Conservation (phyloP, 2,329 filamentous ascomycete species). For the Calonectria naviculata region DNA sequence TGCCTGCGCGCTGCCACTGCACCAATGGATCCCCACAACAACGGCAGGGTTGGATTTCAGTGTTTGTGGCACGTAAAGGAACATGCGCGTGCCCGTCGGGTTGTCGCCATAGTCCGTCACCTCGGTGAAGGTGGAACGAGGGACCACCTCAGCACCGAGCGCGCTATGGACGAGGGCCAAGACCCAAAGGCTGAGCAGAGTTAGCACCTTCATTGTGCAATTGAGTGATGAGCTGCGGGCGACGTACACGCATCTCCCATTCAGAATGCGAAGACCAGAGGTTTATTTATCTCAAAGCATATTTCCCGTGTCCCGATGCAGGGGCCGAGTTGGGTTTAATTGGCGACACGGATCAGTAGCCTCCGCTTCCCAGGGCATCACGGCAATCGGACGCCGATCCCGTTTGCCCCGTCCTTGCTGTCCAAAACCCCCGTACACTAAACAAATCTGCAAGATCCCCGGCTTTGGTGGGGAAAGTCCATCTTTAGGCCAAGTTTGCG, state of each 20-base stretch:
- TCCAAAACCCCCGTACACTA: neutral
- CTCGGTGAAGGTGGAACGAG: constrained; percentile 32
- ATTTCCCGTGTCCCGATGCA: neutral
- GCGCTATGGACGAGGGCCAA: constrained; percentile 1
- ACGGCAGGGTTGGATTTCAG: constrained; percentile 57
- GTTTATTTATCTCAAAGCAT: neutral
- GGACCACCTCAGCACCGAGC: constrained; percentile 29
- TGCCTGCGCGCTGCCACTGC: constrained; percentile 62
- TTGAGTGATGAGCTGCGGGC: neutral
- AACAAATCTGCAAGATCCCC: neutral
- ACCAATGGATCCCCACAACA: constrained; percentile 68
- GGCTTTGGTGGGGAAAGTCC: neutral
- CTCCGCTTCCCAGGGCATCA: neutral
- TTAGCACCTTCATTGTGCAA: constrained; percentile 16
- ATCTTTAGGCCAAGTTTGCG: neutral
- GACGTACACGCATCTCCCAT: neutral
- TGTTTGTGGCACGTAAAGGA: constrained; percentile 49
- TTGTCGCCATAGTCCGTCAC: constrained; percentile 32
- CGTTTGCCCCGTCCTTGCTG: neutral
- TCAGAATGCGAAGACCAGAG: no score
- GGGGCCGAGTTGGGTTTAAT: neutral
- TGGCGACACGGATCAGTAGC: constrained; percentile 1
- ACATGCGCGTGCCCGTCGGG: constrained; percentile 33
- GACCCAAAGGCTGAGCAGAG: constrained; percentile 20
- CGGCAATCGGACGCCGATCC: neutral